A percentile compares a stretch with the other conserved stretches of the same genome.
These are phyloP conservation scores for Rhizopus arrhizus DNA, from an alignment of 371 early-diverging fungal genomes.

Conservation along the genomic window DNA sequence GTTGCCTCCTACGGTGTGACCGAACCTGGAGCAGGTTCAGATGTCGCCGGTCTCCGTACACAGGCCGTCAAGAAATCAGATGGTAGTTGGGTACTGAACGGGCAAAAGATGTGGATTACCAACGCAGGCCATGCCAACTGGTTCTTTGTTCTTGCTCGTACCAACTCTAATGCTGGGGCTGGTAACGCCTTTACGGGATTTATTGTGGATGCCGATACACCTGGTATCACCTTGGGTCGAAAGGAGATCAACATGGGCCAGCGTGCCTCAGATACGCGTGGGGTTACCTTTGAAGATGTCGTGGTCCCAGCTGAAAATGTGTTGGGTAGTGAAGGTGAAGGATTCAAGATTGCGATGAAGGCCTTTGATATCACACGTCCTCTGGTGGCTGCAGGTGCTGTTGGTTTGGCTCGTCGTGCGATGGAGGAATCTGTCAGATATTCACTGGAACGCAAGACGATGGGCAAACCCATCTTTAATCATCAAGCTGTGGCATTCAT, in stretches of 20 bases:
- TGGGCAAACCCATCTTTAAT: slow-evolving; percentile 89
- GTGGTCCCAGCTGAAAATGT: slow-evolving; percentile 89
- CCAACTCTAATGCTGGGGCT: slow-evolving; percentile 74
- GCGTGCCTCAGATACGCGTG: slow-evolving; percentile 91
- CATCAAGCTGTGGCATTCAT: slow-evolving; percentile 95
- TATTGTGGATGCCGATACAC: slow-evolving; percentile 90
- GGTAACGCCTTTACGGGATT: slow-evolving; percentile 96
- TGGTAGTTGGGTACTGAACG: slow-evolving; percentile 72
- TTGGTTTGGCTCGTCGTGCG: slow-evolving; percentile 92
- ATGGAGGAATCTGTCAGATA: slow-evolving; percentile 93
- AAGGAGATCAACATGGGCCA: slow-evolving; percentile 98
- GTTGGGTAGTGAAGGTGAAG: slow-evolving; percentile 74
- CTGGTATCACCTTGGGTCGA: slow-evolving; percentile 89
- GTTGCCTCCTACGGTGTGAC: slow-evolving; percentile 95
- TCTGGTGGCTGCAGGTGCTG: slow-evolving; percentile 88
- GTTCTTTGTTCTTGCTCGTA: slow-evolving; percentile 97
- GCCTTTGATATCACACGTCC: slow-evolving; percentile 97
- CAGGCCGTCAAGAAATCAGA: slow-evolving; percentile 70
- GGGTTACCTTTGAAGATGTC: slow-evolving; percentile 95
- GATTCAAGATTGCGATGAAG: slow-evolving; percentile 97
- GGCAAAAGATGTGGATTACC: slow-evolving; percentile 89
- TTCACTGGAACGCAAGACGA: slow-evolving; percentile 91
- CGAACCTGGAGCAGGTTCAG: slow-evolving; percentile 81
- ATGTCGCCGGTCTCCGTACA: slow-evolving; percentile 71
- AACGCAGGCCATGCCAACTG: slow-evolving; percentile 97